phyloP scores from a whole-genome alignment of 176 grass and related monocot species.

The Eremochloa ophiuroides region DNA sequence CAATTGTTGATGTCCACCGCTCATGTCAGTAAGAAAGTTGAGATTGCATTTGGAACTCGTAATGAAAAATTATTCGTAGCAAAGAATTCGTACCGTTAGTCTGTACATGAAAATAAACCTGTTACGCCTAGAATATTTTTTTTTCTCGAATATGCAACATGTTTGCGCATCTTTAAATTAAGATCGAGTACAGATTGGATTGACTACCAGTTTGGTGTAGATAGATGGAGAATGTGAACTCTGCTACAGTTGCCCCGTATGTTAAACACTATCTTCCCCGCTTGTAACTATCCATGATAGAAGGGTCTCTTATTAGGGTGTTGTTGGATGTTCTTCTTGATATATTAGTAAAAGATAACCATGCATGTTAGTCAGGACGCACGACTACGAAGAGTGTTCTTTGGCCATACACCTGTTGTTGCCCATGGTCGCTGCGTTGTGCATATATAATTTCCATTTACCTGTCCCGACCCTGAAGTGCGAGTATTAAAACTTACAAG shows the following conservation, averaged over 20 bases:
- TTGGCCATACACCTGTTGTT: background rate
- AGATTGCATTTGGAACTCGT: background rate
- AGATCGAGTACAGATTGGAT: too few species aligned
- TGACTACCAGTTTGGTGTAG: too few species aligned
- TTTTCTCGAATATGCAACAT: too few species aligned
- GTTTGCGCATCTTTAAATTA: too few species aligned
- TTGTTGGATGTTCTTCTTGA: too few species aligned
- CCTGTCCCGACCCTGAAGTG: background rate
- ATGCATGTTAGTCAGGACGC: too few species aligned
- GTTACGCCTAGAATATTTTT: background rate
- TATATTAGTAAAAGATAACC: too few species aligned
- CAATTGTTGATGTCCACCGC: background rate
- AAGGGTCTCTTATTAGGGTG: too few species aligned
- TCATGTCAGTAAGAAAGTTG: background rate
- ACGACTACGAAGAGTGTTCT: too few species aligned
- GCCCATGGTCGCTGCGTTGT: background rate
- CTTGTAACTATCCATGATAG: background rate
- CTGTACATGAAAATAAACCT: background rate
- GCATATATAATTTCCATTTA: background rate
- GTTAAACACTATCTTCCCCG: background rate
- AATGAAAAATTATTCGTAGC: background rate
- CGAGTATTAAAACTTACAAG: background rate
- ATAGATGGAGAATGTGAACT: background rate
- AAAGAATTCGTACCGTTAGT: background rate
- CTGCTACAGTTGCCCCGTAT: background rate